phyloP scores from a whole-genome alignment of 2,329 filamentous ascomycete genomes.

The Ascochyta viciae-villosae region DNA sequence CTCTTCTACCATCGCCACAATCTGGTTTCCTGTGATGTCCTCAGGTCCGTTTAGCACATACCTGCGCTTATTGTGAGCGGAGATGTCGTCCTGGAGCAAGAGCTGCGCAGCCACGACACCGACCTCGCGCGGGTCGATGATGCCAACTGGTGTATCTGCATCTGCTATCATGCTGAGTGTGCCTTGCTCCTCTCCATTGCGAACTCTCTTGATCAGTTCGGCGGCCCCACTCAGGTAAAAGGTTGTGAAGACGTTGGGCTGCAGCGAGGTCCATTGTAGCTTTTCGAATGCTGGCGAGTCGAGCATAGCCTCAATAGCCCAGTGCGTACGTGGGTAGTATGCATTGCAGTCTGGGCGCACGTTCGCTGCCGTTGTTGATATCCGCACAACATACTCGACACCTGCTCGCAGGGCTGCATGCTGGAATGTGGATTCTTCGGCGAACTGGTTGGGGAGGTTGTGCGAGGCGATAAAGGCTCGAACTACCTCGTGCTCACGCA shows the following conservation, averaged over 20 bases:
- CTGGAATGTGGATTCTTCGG: constrained; percentile 27
- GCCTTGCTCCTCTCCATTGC: constrained; percentile 11
- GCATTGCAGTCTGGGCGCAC: constrained; percentile 16
- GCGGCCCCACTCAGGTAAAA: constrained; percentile 8
- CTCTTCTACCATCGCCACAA: constrained; percentile 25
- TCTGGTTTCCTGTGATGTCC: constrained; percentile 20
- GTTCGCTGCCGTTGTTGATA: constrained; percentile 24
- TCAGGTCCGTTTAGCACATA: constrained; percentile 26
- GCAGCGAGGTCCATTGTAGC: constrained; percentile 24
- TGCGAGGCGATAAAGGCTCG: constrained; percentile 28
- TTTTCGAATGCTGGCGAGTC: constrained; percentile 10
- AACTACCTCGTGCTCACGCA: constrained; percentile 15
- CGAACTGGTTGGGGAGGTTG: constrained; percentile 27
- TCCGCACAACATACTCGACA: constrained; percentile 27
- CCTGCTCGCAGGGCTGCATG: constrained; percentile 17
- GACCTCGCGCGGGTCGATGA: constrained; percentile 27
- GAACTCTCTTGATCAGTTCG: constrained; percentile 13
- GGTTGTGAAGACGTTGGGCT: constrained; percentile 20
- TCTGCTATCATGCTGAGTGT: constrained; percentile 6
- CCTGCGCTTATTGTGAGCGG: constrained; percentile 19
- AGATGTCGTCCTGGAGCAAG: constrained; percentile 15
- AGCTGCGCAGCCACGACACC: constrained; percentile 23
- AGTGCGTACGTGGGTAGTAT: constrained; percentile 27
- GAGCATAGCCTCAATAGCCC: constrained; percentile 26
- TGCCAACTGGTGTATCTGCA: constrained; percentile 8